Evolutionary conservation across 371 early-diverging fungal species (phyloP).

Genomic region (Apophysomyces sp.): DNA sequence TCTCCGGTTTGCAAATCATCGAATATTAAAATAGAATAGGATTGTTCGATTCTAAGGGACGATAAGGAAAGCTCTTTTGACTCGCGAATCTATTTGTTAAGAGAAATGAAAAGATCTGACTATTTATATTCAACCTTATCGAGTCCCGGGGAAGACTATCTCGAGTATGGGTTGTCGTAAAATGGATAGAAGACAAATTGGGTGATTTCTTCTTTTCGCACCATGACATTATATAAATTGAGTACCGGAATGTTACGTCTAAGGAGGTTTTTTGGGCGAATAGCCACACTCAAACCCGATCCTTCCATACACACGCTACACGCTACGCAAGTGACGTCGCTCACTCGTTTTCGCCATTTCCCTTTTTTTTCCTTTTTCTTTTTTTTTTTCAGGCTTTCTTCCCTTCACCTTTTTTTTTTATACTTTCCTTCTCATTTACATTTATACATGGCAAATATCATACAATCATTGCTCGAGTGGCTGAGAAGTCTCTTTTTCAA

Average conservation of each 20-base stretch:
- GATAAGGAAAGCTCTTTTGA: too few species aligned
- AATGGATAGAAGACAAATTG: too few species aligned
- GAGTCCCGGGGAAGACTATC: too few species aligned
- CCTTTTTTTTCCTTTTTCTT: neutral
- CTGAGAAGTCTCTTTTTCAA: slow-evolving; percentile 92
- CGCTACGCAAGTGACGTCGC: slow-evolving; percentile 4
- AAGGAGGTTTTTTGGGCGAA: too few species aligned
- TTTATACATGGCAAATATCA: slow-evolving; percentile 62
- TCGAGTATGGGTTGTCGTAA: too few species aligned
- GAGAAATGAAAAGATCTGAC: too few species aligned
- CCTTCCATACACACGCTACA: too few species aligned
- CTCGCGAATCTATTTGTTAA: too few species aligned
- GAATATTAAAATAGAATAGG: too few species aligned
- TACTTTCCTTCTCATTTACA: neutral
- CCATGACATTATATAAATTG: neutral
- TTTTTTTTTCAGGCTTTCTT: slow-evolving; percentile 8
- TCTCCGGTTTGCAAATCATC: neutral
- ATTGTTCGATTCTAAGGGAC: too few species aligned
- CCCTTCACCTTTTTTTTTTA: slow-evolving; percentile 8
- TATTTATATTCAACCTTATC: too few species aligned
- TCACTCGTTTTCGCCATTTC: neutral
- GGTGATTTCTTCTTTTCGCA: neutral
- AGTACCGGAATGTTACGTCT: neutral
- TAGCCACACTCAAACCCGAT: too few species aligned
- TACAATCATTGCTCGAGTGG: slow-evolving; percentile 86